These are phyloP conservation scores for Linnemannia elongata DNA, from an alignment of 192 early-diverging fungal species.

Conservation along the genomic window DNA sequence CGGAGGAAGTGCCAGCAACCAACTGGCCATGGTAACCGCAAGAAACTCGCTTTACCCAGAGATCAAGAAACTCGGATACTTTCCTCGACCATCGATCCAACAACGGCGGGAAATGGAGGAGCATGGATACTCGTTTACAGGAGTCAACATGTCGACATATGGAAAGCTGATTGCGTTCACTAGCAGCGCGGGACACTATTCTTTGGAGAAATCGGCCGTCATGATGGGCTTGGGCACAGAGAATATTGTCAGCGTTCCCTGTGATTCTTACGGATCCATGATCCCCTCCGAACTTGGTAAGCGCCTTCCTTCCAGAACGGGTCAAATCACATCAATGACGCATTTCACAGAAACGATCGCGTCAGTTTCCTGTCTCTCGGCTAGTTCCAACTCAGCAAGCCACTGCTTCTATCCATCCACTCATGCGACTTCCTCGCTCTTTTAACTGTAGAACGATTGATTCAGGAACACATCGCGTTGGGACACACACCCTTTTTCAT, in stretches of 20 bases:
- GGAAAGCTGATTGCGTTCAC: constrained; percentile 75
- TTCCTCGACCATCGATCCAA: constrained; percentile 40
- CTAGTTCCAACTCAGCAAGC: not conserved
- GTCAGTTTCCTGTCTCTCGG: not conserved
- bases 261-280: constrained; percentile 75
- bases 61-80: constrained; percentile 68
- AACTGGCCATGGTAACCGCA: constrained; percentile 82
- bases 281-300: constrained; percentile 64
- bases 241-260: constrained; percentile 76
- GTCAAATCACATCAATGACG: not conserved
- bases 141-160: constrained; percentile 18
- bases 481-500: constrained; percentile 83
- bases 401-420: not conserved
- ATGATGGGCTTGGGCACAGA: constrained; percentile 78
- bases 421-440: not conserved
- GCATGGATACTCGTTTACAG: constrained; percentile 24
- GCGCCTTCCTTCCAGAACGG: not conserved
- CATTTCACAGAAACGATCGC: constrained; percentile 2
- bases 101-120: constrained; percentile 11
- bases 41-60: constrained; percentile 75
- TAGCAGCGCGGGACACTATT: constrained; percentile 80
- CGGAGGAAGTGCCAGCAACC: constrained; percentile 82
- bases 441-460: constrained; percentile 54
- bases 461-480: constrained; percentile 52
- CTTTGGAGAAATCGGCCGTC: constrained; percentile 79